Percentiles rank a stretch among this genome's conserved stretches.
Evolutionary conservation across 2,329 filamentous ascomycete genomes (phyloP).

Genomic region (Dendrostoma leiphaemia): DNA sequence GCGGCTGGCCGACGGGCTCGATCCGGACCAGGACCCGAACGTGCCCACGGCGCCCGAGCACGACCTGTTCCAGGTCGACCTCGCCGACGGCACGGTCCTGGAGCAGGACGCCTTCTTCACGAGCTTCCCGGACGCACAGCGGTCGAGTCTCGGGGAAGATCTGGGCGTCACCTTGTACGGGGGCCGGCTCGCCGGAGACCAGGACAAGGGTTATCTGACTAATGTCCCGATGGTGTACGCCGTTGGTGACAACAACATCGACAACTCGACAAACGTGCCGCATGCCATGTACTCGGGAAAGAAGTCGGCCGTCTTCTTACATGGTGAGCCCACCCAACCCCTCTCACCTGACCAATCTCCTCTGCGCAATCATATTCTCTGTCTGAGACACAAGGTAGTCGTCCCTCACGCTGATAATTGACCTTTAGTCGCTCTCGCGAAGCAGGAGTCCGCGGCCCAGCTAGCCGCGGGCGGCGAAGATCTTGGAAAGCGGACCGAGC

Average conservation of each 20-base stretch:
- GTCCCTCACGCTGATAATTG: background rate
- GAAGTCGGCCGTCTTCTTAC: conserved; percentile 53
- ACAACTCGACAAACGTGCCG: conserved; percentile 59
- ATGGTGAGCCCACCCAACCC: conserved; percentile 42
- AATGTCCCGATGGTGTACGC: conserved; percentile 55
- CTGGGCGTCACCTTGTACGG: conserved; percentile 45
- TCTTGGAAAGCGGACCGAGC: conserved; percentile 27
- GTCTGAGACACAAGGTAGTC: too few species aligned
- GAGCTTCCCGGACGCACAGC: conserved; percentile 46
- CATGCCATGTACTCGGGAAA: conserved; percentile 61
- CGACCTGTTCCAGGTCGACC: conserved; percentile 55
- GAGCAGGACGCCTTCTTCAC: conserved; percentile 51
- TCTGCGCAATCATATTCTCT: too few species aligned
- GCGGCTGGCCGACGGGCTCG: conserved; percentile 40
- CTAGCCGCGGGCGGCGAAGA: conserved; percentile 25
- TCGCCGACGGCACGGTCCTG: conserved; percentile 43
- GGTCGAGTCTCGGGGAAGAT: conserved; percentile 42
- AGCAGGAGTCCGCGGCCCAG: conserved; percentile 35
- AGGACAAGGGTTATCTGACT: conserved; percentile 43
- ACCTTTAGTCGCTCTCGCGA: conserved; percentile 37
- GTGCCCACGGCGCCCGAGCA: conserved; percentile 45
- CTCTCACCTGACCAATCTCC: background rate
- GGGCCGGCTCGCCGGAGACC: conserved; percentile 42
- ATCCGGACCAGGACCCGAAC: conserved; percentile 36
- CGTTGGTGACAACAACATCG: conserved; percentile 58